Conservation (phyloP, 768 basidiomycete species). For the Leccinum subtestaceum region DNA sequence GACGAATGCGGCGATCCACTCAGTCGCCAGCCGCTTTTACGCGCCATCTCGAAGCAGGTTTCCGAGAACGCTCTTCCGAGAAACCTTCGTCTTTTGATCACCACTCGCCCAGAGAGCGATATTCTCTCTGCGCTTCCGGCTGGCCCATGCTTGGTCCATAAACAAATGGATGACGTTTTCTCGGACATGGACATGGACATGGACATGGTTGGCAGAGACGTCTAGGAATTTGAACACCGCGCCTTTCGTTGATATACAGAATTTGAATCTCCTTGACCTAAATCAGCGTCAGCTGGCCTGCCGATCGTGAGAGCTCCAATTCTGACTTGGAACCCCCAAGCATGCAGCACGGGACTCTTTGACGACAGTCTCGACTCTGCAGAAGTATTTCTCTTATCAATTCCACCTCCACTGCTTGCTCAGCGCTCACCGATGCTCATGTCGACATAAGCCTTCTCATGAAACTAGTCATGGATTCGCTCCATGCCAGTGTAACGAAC, state of each 20-base stretch:
- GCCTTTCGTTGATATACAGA: not conserved
- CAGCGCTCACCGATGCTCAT: not conserved
- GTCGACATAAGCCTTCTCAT: not conserved
- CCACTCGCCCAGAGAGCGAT: not conserved
- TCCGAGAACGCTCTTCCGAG: not conserved
- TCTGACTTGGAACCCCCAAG: not conserved
- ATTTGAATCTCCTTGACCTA: not conserved
- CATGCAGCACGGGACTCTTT: not conserved
- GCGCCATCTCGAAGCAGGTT: not conserved
- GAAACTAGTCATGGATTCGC: not conserved
- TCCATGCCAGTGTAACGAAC: not conserved
- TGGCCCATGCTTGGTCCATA: not conserved
- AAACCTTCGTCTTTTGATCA: not conserved
- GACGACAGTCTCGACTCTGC: not conserved
- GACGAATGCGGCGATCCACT: not conserved
- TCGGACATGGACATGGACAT: not conserved
- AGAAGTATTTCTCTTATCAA: not conserved
- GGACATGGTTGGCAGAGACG: not conserved
- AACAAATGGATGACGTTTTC: not conserved
- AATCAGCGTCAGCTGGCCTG: not conserved
- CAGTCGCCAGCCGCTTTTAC: not conserved
- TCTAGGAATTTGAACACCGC: not conserved
- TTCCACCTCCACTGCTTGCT: not conserved
- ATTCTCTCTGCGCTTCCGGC: not conserved
- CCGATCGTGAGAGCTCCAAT: no score